Base-by-base conservation (phyloP, 2,329 filamentous ascomycete species). In the Scytalidium sp. region DNA sequence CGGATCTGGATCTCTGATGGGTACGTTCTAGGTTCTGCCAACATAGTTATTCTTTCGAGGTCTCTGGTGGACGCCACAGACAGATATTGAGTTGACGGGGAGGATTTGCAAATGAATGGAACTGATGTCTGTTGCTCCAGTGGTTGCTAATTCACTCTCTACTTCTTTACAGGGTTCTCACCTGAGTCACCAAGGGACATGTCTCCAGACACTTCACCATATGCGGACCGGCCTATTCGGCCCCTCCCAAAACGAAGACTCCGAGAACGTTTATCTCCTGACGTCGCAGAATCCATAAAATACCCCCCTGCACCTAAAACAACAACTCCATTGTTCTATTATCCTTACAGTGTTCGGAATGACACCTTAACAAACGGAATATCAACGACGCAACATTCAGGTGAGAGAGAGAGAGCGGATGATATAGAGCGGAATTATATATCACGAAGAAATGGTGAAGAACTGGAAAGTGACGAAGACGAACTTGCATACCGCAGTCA, bases 211-310 rank as follows among this genome's bases (percentile, higher is more conserved):
- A 87, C 87, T 51, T 94, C 90, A 52, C 83, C 88, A 52, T 96
- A 89, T 67, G 90, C 90, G 58, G 89, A 96, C 66, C 86, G 94
- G 69, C 88, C 93, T 53, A 99, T 99, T 67, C 87, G 91, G 65
- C 94, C 94, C 50, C 75, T 99, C 53, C 94, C 94, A 41, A 94
- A 89, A 71, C 87, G 91, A 63, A 87, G 89, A 56, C 79, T 99
- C 48, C 89, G 92, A 61, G 91, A 94, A 66, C 85, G 90, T 50
- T 77, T 99, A 46, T 92, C 93, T 25, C 86, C 89, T 52, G 90
- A 96, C 67, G 85, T 88, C 60, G 90, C 88, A 50, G 85, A 87
- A 47, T 83, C 86, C 23, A 94, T 97, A 60, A 79, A 85, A 59
- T 96, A 90, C 61, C 92, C 93, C 8, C 84, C 88, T 3, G 80